These are phyloP conservation scores for Chaetoceros tenuissimus DNA, from an alignment of 108 stramenopile genomes.

Conservation along the genomic window DNA sequence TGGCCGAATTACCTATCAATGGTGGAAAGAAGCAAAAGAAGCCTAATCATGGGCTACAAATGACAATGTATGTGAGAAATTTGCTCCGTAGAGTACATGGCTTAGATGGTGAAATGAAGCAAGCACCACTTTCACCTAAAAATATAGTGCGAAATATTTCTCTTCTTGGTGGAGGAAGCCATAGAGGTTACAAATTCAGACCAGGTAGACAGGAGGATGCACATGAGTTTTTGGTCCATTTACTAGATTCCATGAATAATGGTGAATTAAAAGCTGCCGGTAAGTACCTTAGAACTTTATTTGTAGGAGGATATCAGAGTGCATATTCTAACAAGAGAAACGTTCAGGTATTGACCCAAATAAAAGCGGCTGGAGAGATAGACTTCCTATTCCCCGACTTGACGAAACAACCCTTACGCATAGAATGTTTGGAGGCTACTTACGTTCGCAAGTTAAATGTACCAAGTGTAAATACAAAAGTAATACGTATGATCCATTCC, in stretches of 20 bases:
- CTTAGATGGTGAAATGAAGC: constrained; percentile 19
- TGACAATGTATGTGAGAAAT: constrained; percentile 38
- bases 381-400: constrained; percentile 59
- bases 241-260: constrained; percentile 86
- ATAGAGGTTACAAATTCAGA: constrained; percentile 75
- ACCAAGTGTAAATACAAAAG: constrained; percentile 70
- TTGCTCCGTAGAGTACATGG: constrained; percentile 52
- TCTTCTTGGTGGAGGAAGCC: constrained; percentile 36
- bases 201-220: constrained; percentile 95
- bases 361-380: constrained; percentile 71
- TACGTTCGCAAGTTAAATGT: constrained; percentile 82
- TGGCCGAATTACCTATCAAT: constrained; percentile 33
- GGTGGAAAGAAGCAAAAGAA: constrained; percentile 16
- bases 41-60: constrained; percentile 38
- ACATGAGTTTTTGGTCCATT: constrained; percentile 93
- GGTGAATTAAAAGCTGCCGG: constrained; percentile 71
- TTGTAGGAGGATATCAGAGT: constrained; percentile 1
- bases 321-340: neutral
- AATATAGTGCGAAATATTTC: constrained; percentile 59
- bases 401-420: constrained; percentile 90
- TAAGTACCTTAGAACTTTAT: neutral
- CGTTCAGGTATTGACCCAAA: constrained; percentile 49
- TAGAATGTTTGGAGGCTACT: constrained; percentile 90
- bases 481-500: constrained; percentile 92
- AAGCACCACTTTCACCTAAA: constrained; percentile 52